Evolutionary conservation across 75 land plant species (phyloP).

Genomic region (Pinus albicaulis): DNA sequence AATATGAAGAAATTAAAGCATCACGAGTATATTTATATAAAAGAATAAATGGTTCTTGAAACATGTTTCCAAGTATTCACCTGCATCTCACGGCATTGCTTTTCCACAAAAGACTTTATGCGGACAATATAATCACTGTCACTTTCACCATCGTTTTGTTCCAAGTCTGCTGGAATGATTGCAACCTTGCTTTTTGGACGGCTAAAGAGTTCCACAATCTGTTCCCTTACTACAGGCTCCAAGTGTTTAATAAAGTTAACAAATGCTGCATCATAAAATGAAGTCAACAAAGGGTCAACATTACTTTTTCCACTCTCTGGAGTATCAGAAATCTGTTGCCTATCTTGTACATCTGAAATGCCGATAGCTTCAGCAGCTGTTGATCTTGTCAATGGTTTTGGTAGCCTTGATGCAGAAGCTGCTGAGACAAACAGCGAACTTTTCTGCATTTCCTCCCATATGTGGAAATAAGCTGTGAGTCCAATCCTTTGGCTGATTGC

Average conservation of each 20-base stretch:
- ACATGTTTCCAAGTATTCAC: slow-evolving; percentile 20
- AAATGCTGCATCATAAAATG: slow-evolving; percentile 68
- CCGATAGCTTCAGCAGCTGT: slow-evolving; percentile 57
- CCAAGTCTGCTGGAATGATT: slow-evolving; percentile 65
- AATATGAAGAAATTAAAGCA: neutral
- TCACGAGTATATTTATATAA: neutral
- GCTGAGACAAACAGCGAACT: slow-evolving; percentile 43
- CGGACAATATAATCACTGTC: slow-evolving; percentile 71
- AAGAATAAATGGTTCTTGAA: neutral
- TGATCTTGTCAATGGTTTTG: slow-evolving; percentile 72
- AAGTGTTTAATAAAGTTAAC: slow-evolving; percentile 55
- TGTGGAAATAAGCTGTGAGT: slow-evolving; percentile 75
- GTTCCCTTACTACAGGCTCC: slow-evolving; percentile 72
- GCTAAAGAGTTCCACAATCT: slow-evolving; percentile 68
- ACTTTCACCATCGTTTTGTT: slow-evolving; percentile 68
- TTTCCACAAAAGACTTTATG: slow-evolving; percentile 70
- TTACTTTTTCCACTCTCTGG: slow-evolving; percentile 17
- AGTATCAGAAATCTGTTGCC: slow-evolving; percentile 26
- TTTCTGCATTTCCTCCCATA: slow-evolving; percentile 82
- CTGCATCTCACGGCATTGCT: slow-evolving; percentile 95
- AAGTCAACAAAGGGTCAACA: slow-evolving; percentile 55
- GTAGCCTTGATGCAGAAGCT: slow-evolving; percentile 31
- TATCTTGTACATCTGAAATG: slow-evolving; percentile 53
- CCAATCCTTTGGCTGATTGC: slow-evolving; percentile 88
- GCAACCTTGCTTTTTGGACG: slow-evolving; percentile 68